Conservation (phyloP, 2,329 filamentous ascomycete genomes). For the Pseudocercospora musae region DNA sequence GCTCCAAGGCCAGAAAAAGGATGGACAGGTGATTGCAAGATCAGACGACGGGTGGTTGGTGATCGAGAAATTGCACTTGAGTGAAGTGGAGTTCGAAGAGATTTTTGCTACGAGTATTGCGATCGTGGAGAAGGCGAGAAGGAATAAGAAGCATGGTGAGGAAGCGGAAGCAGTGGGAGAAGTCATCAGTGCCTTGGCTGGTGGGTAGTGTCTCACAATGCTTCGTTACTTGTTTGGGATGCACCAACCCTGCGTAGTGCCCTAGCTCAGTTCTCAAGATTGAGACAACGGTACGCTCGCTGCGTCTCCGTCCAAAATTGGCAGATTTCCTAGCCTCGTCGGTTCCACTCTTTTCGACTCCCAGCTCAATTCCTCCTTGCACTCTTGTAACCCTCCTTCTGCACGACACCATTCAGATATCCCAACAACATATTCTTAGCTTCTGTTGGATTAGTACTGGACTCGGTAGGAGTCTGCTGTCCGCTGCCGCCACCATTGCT, state of each 20-base stretch:
- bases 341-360: neutral
- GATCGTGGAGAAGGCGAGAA: neutral
- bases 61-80: neutral
- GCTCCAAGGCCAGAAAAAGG: neutral
- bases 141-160: neutral
- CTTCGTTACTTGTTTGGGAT: neutral
- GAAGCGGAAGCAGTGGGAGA: neutral
- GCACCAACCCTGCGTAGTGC: neutral
- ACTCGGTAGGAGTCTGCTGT: conserved; percentile 16
- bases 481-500: conserved; percentile 26
- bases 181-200: neutral
- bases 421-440: conserved; percentile 36
- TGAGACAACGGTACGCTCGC: neutral
- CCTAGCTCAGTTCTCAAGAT: neutral
- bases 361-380: neutral
- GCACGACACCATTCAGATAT: conserved; percentile 37
- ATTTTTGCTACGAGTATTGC: neutral
- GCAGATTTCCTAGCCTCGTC: neutral
- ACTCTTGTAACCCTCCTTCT: conserved; percentile 29
- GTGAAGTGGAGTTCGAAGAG: neutral
- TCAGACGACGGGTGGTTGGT: neutral
- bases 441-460: conserved; percentile 32
- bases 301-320: neutral
- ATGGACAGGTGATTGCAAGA: neutral
- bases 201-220: too few species aligned